These are phyloP conservation scores for Bjerkandera adusta DNA, from an alignment of 1,284 basidiomycete genomes.

Conservation along the genomic window DNA sequence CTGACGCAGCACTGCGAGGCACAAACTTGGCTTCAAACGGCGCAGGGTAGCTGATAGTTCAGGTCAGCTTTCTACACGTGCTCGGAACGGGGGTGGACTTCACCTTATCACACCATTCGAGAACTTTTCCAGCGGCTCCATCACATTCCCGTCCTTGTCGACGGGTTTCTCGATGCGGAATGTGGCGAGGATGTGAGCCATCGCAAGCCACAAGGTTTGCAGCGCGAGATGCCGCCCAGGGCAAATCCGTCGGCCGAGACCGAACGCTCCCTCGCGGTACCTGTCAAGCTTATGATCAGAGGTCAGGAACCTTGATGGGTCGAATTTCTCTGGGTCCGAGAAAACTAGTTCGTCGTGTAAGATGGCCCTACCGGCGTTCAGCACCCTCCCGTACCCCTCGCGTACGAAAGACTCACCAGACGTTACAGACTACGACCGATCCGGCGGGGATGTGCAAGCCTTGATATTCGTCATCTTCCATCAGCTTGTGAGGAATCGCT, in stretches of 20 bases:
- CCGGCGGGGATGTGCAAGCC: conserved; percentile 4
- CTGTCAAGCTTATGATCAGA: background rate
- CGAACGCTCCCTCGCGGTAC: conserved; percentile 8
- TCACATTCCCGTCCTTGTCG: conserved; percentile 10
- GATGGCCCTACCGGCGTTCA: conserved; percentile 31
- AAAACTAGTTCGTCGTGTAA: conserved; percentile 37
- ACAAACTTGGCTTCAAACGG: background rate
- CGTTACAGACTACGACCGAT: conserved; percentile 5
- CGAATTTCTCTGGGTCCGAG: conserved; percentile 37
- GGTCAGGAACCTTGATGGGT: conserved; percentile 37
- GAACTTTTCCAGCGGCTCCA: background rate
- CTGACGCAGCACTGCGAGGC: background rate
- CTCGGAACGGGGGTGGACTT: background rate
- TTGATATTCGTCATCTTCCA: conserved; percentile 4
- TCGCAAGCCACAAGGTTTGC: conserved; percentile 14
- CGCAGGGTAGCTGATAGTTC: background rate
- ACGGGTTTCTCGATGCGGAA: conserved; percentile 15
- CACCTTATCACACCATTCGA: background rate
- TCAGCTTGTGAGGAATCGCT: background rate
- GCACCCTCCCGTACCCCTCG: conserved; percentile 1
- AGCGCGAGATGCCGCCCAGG: conserved; percentile 19
- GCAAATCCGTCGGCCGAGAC: conserved; percentile 16
- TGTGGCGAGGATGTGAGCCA: conserved; percentile 12
- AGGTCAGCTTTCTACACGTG: background rate
- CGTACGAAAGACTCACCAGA: background rate